phyloP scores from a whole-genome alignment of 148 eudicot genomes.

The Diospyros lotus region DNA sequence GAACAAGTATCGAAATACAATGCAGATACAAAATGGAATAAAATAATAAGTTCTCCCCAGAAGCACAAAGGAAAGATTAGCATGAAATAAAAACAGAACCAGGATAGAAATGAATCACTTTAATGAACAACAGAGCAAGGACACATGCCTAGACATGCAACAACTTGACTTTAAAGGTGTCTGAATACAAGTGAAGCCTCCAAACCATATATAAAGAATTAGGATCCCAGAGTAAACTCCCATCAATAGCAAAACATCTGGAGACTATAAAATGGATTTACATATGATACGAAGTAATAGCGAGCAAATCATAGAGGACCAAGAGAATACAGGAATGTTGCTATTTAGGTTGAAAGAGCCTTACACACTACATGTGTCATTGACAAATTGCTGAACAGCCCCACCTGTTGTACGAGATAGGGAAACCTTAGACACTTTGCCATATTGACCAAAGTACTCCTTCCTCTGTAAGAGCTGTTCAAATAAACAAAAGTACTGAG shows the following conservation, averaged over 20 bases:
- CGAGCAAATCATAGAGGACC: neutral
- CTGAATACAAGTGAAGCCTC: neutral
- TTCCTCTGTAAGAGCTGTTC: constrained; percentile 44
- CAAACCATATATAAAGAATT: neutral
- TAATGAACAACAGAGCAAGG: too few relatives aligned
- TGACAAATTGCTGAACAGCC: constrained; percentile 48
- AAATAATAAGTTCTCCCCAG: neutral
- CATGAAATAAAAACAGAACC: neutral
- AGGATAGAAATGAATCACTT: neutral
- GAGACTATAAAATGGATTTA: neutral
- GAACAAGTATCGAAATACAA: neutral
- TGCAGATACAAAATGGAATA: neutral
- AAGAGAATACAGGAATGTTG: neutral
- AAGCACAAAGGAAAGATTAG: neutral
- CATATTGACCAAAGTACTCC: constrained; percentile 61
- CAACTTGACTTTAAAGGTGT: neutral
- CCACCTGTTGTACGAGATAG: constrained; percentile 60
- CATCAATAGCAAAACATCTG: too few relatives aligned
- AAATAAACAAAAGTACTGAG: constrained; percentile 9
- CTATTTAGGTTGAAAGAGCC: constrained; percentile 11
- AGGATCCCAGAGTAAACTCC: neutral
- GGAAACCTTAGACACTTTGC: constrained; percentile 47
- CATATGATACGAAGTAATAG: neutral
- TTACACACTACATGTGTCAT: constrained; percentile 59
- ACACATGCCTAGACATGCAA: neutral